Percentiles rank a stretch among this genome's conserved stretches.
These are phyloP conservation scores for Globisporangium irregulare DNA, from an alignment of 352 stramenopile species.

Conservation along the genomic window DNA sequence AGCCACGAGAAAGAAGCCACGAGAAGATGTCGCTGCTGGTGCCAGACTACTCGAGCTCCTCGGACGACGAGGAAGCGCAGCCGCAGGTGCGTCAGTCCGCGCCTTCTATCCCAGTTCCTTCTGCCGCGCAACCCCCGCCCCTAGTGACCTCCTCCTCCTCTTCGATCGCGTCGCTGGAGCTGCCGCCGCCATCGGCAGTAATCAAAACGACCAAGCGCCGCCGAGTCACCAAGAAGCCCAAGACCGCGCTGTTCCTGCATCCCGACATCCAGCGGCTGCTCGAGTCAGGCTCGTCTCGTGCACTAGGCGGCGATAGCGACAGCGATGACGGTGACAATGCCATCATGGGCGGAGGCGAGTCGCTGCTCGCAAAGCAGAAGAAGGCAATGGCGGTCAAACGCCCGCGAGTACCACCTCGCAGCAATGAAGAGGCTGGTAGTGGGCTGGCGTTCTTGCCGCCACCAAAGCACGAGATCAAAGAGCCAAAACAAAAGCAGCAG, in stretches of 20 bases:
- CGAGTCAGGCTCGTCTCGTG: constrained; percentile 29
- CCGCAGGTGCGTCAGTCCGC: background rate
- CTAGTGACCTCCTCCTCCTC: background rate
- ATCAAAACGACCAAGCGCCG: constrained; percentile 24
- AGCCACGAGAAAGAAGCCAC: too few species aligned
- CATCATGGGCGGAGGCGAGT: constrained; percentile 7
- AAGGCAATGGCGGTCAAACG: constrained; percentile 38
- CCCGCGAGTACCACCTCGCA: constrained; percentile 18
- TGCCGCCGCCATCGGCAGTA: background rate
- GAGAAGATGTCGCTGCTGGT: constrained; percentile 45
- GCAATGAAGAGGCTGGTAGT: background rate
- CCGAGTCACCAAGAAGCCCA: constrained; percentile 40
- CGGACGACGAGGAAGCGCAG: constrained; percentile 33
- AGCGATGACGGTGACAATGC: constrained; percentile 30
- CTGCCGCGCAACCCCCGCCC: background rate
- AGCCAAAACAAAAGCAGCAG: constrained; percentile 40
- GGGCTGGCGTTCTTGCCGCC: constrained; percentile 57
- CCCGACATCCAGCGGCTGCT: constrained; percentile 57
- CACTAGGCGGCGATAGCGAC: constrained; percentile 23
- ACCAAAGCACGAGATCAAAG: constrained; percentile 45
- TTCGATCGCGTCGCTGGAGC: background rate
- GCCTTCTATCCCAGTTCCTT: background rate
- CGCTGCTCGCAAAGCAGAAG: constrained; percentile 53
- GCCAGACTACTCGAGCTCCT: constrained; percentile 58
- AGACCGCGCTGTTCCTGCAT: constrained; percentile 47